These are phyloP conservation scores for Colletotrichum kahawae DNA, from an alignment of 2,329 filamentous ascomycete species.

Conservation along the genomic window DNA sequence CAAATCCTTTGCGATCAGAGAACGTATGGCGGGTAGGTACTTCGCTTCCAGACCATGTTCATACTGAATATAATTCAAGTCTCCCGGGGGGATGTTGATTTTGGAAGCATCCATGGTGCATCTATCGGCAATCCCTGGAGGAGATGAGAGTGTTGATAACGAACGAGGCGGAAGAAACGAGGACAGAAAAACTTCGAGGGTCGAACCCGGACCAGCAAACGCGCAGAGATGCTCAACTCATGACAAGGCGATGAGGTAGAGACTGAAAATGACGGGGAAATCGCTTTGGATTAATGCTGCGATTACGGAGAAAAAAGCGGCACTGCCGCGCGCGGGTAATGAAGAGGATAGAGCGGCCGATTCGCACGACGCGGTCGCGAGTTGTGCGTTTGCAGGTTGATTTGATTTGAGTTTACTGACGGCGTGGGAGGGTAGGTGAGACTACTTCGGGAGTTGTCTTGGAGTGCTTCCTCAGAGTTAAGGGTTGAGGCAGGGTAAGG, in stretches of 20 bases:
- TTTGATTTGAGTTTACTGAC: background rate
- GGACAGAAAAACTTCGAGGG: background rate
- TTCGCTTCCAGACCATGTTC: slow-evolving; percentile 63
- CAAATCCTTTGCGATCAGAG: slow-evolving; percentile 92
- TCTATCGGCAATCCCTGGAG: background rate
- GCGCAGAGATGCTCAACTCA: slow-evolving; percentile 5
- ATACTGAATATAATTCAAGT: slow-evolving; percentile 66
- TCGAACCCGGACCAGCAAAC: slow-evolving; percentile 2
- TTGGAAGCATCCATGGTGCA: slow-evolving; percentile 38
- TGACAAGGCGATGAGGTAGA: slow-evolving; percentile 1
- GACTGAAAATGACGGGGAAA: background rate
- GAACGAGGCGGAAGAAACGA: background rate
- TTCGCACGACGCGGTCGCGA: background rate
- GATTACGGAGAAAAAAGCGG: background rate
- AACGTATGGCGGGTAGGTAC: slow-evolving; percentile 84
- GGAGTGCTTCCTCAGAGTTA: background rate
- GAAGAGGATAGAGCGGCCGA: background rate
- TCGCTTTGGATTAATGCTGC: background rate
- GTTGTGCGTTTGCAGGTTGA: background rate
- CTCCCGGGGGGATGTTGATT: slow-evolving; percentile 42
- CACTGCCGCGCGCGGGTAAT: background rate
- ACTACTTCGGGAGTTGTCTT: background rate
- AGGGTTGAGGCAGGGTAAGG: background rate
- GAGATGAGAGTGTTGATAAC: background rate
- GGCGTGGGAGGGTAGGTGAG: background rate